Percentiles rank a stretch among this genome's conserved stretches.
Evolutionary conservation across 192 early-diverging fungal species (phyloP).

Genomic region (Funneliformis geosporum): DNA sequence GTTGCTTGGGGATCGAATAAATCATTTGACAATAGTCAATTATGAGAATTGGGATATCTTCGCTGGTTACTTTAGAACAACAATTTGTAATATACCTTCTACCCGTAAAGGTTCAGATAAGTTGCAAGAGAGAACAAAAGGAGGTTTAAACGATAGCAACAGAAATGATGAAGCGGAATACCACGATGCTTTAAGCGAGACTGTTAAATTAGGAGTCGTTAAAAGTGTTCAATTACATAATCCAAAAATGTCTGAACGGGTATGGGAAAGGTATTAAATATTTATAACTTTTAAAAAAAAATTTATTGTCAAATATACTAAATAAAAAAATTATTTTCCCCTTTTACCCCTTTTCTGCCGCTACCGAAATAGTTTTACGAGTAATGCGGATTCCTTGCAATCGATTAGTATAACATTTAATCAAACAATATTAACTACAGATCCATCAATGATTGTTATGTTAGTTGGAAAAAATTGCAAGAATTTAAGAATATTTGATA

Average conservation of each 20-base stretch:
- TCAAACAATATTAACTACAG: not conserved
- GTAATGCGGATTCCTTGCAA: constrained; percentile 1
- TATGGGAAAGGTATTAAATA: no score
- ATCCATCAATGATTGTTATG: constrained; percentile 13
- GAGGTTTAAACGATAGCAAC: no score
- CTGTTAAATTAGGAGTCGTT: not conserved
- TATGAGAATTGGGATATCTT: constrained; percentile 19
- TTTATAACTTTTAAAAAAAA: no score
- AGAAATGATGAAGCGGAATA: not conserved
- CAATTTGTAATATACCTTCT: no score
- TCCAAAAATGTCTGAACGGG: constrained; percentile 7
- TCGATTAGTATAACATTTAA: constrained; percentile 8
- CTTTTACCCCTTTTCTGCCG: no score
- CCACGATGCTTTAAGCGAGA: constrained; percentile 22
- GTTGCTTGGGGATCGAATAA: constrained; percentile 22
- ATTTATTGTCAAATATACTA: no score
- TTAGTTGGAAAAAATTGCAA: constrained; percentile 25
- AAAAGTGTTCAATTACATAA: not conserved
- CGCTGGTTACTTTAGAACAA: no score
- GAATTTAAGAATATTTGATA: constrained; percentile 26
- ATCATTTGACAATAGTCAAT: not conserved
- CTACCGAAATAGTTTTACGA: not conserved
- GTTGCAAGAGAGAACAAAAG: not conserved
- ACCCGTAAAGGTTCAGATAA: no score
- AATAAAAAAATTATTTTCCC: no score